Evolutionary conservation across 345 rosid species (phyloP).

Genomic region (Bruguiera sexangula): DNA sequence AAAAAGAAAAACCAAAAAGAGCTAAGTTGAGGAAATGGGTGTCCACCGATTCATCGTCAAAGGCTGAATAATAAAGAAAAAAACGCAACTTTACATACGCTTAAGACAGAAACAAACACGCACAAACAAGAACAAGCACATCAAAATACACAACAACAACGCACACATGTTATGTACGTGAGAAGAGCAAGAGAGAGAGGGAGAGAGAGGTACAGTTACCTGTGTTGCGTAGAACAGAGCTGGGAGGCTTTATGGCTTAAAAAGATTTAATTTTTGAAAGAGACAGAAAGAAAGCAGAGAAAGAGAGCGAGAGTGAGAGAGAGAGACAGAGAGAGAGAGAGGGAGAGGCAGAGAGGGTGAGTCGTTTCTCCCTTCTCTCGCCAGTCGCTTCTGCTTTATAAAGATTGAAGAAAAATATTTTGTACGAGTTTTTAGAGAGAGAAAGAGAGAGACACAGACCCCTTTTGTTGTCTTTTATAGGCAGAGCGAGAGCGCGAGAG

Average conservation of each 20-base stretch:
- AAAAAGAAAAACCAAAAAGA: not conserved
- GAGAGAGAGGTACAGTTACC: constrained; percentile 16
- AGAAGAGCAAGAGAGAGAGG: not conserved
- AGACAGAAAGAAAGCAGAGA: not conserved
- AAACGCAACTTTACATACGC: not conserved
- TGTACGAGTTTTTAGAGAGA: not conserved
- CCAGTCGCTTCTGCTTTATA: constrained; percentile 4
- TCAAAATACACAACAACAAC: not conserved
- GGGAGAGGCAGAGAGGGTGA: not conserved
- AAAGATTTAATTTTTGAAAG: constrained; percentile 8
- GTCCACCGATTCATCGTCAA: constrained; percentile 25
- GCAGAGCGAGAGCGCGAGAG: not conserved
- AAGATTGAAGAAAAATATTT: not conserved
- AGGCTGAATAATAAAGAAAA: constrained; percentile 18
- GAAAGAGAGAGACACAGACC: not conserved
- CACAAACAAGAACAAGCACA: not conserved
- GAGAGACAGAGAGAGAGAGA: not conserved
- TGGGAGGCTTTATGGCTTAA: constrained; percentile 27
- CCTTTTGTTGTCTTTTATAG: not conserved
- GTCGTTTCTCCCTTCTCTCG: not conserved
- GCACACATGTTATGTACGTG: not conserved
- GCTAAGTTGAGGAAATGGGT: constrained; percentile 28
- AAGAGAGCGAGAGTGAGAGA: not conserved
- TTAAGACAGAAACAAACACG: constrained; percentile 1
- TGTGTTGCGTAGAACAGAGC: constrained; percentile 19